phyloP scores from a whole-genome alignment of 2,329 filamentous ascomycete species.

The Cordyceps cicadae region DNA sequence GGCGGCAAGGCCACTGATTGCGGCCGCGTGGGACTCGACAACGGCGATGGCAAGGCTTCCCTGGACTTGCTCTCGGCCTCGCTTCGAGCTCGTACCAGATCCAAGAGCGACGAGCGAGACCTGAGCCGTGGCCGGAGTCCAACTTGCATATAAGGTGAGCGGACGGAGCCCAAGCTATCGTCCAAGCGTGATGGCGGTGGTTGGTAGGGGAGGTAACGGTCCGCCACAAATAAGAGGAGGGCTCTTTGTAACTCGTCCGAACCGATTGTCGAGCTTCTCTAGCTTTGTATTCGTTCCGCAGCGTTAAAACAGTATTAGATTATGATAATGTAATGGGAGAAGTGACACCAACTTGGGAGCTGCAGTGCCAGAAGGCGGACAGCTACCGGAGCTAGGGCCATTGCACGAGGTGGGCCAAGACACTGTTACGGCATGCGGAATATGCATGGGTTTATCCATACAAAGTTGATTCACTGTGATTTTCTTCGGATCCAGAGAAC shows the following conservation, averaged over 20 bases:
- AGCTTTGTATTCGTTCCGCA: not conserved
- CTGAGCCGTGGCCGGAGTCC: constrained; percentile 13
- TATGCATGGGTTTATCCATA: not conserved
- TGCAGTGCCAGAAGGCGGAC: not conserved
- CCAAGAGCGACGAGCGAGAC: constrained; percentile 12
- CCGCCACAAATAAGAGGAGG: not conserved
- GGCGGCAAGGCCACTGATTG: not conserved
- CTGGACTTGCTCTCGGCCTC: constrained; percentile 11
- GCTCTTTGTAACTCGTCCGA: not conserved
- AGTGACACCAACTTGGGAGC: constrained; percentile 5
- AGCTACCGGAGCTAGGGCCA: not conserved
- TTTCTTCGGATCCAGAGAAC: not conserved
- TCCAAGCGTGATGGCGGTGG: not conserved
- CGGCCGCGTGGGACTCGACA: constrained; percentile 2
- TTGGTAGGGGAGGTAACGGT: not conserved
- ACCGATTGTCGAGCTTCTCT: not conserved
- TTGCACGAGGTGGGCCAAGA: constrained; percentile 5
- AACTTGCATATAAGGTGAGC: constrained; percentile 12
- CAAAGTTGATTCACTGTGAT: not conserved
- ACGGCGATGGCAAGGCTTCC: constrained; percentile 5
- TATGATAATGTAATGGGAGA: not conserved
- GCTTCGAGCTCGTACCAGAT: constrained; percentile 11
- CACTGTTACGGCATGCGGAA: not conserved
- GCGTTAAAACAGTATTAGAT: not conserved
- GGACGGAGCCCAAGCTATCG: not conserved